Evolutionary conservation across 106 monocot species (phyloP).

Genomic region (Ottelia alismoides): DNA sequence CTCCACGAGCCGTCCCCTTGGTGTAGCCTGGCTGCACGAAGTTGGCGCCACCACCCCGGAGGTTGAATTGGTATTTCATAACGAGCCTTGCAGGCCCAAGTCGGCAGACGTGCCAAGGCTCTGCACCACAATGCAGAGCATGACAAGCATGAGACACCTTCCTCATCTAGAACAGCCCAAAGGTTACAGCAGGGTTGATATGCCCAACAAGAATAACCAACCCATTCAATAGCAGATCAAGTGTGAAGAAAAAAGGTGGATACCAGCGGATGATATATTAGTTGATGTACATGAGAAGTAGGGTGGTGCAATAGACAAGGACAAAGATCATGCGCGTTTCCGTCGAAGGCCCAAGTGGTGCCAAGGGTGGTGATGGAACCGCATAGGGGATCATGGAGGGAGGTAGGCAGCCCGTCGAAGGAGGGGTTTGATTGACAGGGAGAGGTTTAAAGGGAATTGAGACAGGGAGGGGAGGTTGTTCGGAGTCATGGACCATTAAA

Average conservation of each 20-base stretch:
- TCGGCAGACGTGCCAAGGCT: no score
- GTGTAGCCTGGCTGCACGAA: constrained; percentile 14
- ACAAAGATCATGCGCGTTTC: constrained; percentile 93
- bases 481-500: no score
- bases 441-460: no score
- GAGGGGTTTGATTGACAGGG: no score
- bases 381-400: no score
- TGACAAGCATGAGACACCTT: constrained; percentile 9
- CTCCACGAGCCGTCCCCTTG: constrained; percentile 24
- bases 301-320: constrained; percentile 95
- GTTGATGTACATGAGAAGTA: constrained; percentile 51
- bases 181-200: no score
- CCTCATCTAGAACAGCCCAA: constrained; percentile 12
- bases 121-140: constrained; percentile 11
- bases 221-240: no score
- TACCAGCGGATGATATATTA: no score
- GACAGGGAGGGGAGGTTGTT: no score
- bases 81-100: constrained; percentile 43
- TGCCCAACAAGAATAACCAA: no score
- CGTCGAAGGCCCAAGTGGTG: constrained; percentile 86
- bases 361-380: constrained; percentile 64
- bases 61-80: constrained; percentile 46
- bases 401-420: no score
- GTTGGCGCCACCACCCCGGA: constrained; percentile 18
- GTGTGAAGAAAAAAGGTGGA: no score